phyloP scores from a whole-genome alignment of 768 basidiomycete genomes.

The Tulasnella sp. region DNA sequence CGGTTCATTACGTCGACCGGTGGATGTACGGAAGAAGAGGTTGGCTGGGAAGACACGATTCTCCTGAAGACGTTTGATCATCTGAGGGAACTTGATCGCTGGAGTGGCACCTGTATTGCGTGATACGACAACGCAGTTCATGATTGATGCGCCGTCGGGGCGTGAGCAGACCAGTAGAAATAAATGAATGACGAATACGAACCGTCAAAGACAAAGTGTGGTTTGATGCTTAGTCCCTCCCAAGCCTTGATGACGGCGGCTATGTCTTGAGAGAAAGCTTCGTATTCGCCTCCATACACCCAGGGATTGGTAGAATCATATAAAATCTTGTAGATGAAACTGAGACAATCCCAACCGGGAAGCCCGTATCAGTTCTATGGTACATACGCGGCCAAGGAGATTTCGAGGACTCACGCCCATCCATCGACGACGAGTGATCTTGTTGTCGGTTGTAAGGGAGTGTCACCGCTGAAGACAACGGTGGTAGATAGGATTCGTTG shows the following conservation, averaged over 20 bases:
- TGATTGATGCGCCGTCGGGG: not conserved
- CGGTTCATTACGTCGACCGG: slow-evolving; percentile 46
- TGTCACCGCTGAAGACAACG: slow-evolving; percentile 24
- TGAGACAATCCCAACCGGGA: slow-evolving; percentile 25
- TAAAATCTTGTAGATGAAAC: slow-evolving; percentile 67
- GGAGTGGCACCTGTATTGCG: slow-evolving; percentile 49
- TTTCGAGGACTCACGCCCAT: slow-evolving; percentile 64
- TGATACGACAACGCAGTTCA: no score
- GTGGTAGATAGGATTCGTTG: slow-evolving; percentile 32
- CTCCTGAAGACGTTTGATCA: slow-evolving; percentile 47
- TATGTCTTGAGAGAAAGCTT: slow-evolving; percentile 42
- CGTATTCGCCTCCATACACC: slow-evolving; percentile 81
- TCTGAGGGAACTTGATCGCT: slow-evolving; percentile 59
- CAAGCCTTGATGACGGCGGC: slow-evolving; percentile 49
- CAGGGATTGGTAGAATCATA: slow-evolving; percentile 54
- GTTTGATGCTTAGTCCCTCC: slow-evolving; percentile 51
- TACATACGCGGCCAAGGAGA: slow-evolving; percentile 6
- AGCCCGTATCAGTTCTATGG: not conserved
- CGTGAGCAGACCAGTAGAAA: not conserved
- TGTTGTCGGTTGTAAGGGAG: not conserved
- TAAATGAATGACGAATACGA: slow-evolving; percentile 23
- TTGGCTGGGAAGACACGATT: slow-evolving; percentile 49
- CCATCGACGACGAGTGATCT: slow-evolving; percentile 65
- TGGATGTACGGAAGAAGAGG: slow-evolving; percentile 74
- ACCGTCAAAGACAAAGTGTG: slow-evolving; percentile 83